Base-by-base conservation (phyloP, 352 stramenopile genomes). In the Globisporangium paddicum region DNA sequence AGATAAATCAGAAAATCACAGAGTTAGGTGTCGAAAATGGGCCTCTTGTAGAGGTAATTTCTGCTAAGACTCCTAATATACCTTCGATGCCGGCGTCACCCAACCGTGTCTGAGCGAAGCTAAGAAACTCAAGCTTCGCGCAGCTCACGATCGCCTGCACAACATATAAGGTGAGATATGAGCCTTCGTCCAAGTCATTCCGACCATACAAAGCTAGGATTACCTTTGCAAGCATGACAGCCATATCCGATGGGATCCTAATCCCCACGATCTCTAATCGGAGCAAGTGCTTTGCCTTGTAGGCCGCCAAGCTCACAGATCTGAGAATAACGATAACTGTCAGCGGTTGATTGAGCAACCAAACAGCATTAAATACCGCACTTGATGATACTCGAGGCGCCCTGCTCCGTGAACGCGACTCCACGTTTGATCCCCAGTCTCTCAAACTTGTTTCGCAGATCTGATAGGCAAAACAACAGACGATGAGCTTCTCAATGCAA, bases 391-490 rank as follows among this genome's bases (percentile, higher is more conserved):
- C 59, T 45, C n/a, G 66, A 42, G 5, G 71, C 66, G 32, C 71
- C 69, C 48, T 68, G 55, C 11, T 70, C 73, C 28, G 73, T 69
- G 50, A 69, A 81, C 4, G 77, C 77, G 9, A 63, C 70, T 6
- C 73, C 62, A 53, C 64, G 67, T 46, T 79, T 73, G 37, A 87
- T 46, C 5, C 75, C 75, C 21, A 89, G 64, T 11, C 79, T 75
- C 14, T 86, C 68, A 56, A 89, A 82, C 55, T 87, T 89, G 48
- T 73, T 79, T 2, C 76, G 64, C 46, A 86, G 60, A 55, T 84
- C 79, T 89, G 6, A 1, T 18, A 13, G 23, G 10, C 41, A 26
- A 32, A 40, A 13, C 34, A 54, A 38, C 1, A 61, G 26, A 41
- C 23, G 8, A 30, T 37, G 21, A 54, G 19, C 13, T 35, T 48